Conservation (phyloP, 805 yeast genomes). For the Priceomyces fermenticarens region DNA sequence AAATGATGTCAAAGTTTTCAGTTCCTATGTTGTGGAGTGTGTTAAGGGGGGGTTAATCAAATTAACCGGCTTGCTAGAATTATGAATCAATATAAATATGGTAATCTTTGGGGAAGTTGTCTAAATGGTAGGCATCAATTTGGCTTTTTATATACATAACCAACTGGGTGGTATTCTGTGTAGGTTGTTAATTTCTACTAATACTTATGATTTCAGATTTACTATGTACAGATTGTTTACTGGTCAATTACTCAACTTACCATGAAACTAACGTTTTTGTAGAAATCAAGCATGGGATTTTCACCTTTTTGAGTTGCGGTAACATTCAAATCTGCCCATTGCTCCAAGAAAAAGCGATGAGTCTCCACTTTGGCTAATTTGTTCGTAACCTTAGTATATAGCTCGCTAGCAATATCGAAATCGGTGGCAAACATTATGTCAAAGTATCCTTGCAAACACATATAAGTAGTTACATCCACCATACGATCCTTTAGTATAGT, state of each 20-base stretch:
- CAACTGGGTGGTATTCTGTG: background rate
- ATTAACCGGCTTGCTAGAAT: constrained; percentile 8
- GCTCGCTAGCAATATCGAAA: constrained; percentile 56
- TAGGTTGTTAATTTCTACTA: background rate
- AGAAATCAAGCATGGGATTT: constrained; percentile 78
- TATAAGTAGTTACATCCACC: constrained; percentile 68
- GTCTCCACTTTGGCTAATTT: constrained; percentile 50
- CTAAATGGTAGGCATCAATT: background rate
- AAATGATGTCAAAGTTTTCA: constrained; percentile 6
- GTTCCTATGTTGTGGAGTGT: constrained; percentile 16
- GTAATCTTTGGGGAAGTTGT: background rate
- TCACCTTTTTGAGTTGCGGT: constrained; percentile 77
- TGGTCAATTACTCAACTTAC: constrained; percentile 28
- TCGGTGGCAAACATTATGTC: constrained; percentile 88
- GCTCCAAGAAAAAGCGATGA: constrained; percentile 62
- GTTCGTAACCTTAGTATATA: constrained; percentile 65
- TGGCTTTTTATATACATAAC: background rate
- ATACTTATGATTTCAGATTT: background rate
- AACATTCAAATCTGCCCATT: constrained; percentile 67
- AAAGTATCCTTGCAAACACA: constrained; percentile 83
- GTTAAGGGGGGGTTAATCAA: constrained; percentile 26
- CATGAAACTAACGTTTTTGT: constrained; percentile 70
- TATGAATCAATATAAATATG: background rate
- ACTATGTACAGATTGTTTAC: background rate
- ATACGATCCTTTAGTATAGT: constrained; percentile 65